These are phyloP conservation scores for Secale cereale DNA, from an alignment of 176 grass and related monocot species.

Conservation along the genomic window DNA sequence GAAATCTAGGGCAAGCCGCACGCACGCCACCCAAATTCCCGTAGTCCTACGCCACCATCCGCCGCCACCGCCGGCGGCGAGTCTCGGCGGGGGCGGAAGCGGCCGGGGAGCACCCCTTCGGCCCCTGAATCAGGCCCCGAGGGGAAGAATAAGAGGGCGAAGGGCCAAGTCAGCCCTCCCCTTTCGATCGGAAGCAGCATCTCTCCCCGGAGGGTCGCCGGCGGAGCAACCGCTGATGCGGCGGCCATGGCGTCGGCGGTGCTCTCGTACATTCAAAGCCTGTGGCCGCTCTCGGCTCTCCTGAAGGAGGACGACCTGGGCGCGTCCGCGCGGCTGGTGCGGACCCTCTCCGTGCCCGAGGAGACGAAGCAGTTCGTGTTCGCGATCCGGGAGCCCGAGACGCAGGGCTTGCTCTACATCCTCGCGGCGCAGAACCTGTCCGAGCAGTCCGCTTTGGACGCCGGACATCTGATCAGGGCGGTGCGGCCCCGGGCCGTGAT, in stretches of 20 bases:
- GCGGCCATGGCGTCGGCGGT: conserved; percentile 59
- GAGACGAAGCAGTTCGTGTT: conserved; percentile 91
- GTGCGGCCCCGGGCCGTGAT: conserved; percentile 71
- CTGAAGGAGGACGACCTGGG: conserved; percentile 67
- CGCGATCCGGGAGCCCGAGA: conserved; percentile 61
- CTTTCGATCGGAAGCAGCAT: conserved; percentile 2
- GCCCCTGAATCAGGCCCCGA: neutral
- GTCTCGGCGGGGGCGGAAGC: neutral
- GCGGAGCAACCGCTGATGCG: conserved; percentile 28
- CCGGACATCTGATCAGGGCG: conserved; percentile 65
- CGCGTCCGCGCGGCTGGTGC: conserved; percentile 57
- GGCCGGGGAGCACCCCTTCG: neutral
- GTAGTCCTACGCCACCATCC: neutral
- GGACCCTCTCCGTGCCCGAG: conserved; percentile 63
- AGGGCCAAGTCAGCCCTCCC: neutral
- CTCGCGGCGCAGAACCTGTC: conserved; percentile 81
- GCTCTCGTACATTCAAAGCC: conserved; percentile 45
- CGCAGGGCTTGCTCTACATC: conserved; percentile 70
- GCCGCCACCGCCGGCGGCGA: conserved; percentile 5
- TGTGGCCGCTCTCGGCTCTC: conserved; percentile 73
- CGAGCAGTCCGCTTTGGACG: conserved; percentile 71
- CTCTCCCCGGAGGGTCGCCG: neutral
- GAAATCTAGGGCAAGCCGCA: conserved; percentile 37
- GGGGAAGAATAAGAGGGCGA: neutral
- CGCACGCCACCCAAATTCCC: conserved; percentile 34